Evolutionary conservation across 805 yeast species (phyloP).

Genomic region (Candida multigemmis): DNA sequence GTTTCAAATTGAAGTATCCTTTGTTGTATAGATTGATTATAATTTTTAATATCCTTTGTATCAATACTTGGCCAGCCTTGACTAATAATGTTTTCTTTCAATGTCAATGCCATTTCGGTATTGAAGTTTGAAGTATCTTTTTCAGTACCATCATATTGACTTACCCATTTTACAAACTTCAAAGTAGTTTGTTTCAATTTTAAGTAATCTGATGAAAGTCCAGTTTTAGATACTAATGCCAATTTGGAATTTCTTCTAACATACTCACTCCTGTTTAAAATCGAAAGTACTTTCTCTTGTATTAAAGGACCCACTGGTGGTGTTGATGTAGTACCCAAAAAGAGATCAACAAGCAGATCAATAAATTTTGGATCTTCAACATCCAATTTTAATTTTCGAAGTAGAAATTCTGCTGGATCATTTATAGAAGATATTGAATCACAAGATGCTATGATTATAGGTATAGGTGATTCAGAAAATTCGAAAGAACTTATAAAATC

Average conservation of each 20-base stretch:
- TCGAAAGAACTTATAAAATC: slow-evolving; percentile 36
- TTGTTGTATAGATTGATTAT: slow-evolving; percentile 27
- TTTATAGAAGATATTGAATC: slow-evolving; percentile 51
- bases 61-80: slow-evolving; percentile 55
- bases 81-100: slow-evolving; percentile 41
- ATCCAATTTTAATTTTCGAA: slow-evolving; percentile 43
- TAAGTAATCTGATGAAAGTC: slow-evolving; percentile 45
- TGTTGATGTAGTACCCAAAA: slow-evolving; percentile 35
- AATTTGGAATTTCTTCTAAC: slow-evolving; percentile 38
- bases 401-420: slow-evolving; percentile 41
- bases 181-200: slow-evolving; percentile 51
- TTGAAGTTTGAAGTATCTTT: slow-evolving; percentile 18
- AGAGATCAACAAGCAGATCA: slow-evolving; percentile 36
- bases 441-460: slow-evolving; percentile 53
- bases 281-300: slow-evolving; percentile 47
- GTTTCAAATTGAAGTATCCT: slow-evolving; percentile 71
- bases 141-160: slow-evolving; percentile 9
- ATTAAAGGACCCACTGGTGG: slow-evolving; percentile 48
- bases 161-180: slow-evolving; percentile 56
- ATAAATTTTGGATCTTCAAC: slow-evolving; percentile 41
- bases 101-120: slow-evolving; percentile 38
- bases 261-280: slow-evolving; percentile 41
- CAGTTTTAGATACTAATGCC: slow-evolving; percentile 45
- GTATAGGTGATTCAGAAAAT: slow-evolving; percentile 29
- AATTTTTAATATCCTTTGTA: slow-evolving; percentile 23